Conservation (phyloP, 768 basidiomycete species). For the Trametes maxima region DNA sequence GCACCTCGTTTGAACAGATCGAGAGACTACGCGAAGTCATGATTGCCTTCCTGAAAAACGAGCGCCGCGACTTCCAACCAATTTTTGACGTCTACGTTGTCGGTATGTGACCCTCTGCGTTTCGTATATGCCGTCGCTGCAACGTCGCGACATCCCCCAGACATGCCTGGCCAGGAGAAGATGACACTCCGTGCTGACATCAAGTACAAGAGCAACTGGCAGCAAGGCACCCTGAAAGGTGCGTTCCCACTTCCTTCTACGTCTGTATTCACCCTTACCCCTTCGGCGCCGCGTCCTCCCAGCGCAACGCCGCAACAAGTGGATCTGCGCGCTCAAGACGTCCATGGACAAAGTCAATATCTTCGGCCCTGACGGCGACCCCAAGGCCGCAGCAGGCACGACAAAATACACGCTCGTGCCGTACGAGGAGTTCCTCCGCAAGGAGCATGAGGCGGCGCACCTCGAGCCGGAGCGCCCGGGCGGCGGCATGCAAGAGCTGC, state of each 20-base stretch:
- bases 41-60: slow-evolving; percentile 71
- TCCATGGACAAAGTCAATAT: slow-evolving; percentile 70
- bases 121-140: not conserved
- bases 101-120: slow-evolving; percentile 40
- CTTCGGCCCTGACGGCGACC: slow-evolving; percentile 65
- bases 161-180: slow-evolving; percentile 80
- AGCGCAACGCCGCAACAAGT: slow-evolving; percentile 80
- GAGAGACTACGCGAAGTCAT: slow-evolving; percentile 76
- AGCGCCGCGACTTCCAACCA: slow-evolving; percentile 76
- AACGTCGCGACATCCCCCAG: slow-evolving; percentile 36
- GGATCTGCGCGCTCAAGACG: slow-evolving; percentile 85
- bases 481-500: slow-evolving; percentile 12
- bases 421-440: slow-evolving; percentile 58
- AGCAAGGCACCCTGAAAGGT: slow-evolving; percentile 76
- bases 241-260: not conserved
- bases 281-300: not conserved
- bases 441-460: slow-evolving; percentile 16
- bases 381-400: slow-evolving; percentile 54
- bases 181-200: slow-evolving; percentile 79
- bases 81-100: slow-evolving; percentile 72
- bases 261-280: not conserved
- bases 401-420: slow-evolving; percentile 71
- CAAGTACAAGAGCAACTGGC: slow-evolving; percentile 88
- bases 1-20: slow-evolving; percentile 80
- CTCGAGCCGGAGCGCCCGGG: not conserved